Base-by-base conservation (phyloP, 805 yeast species). In the Nakazawaea siamensis region DNA sequence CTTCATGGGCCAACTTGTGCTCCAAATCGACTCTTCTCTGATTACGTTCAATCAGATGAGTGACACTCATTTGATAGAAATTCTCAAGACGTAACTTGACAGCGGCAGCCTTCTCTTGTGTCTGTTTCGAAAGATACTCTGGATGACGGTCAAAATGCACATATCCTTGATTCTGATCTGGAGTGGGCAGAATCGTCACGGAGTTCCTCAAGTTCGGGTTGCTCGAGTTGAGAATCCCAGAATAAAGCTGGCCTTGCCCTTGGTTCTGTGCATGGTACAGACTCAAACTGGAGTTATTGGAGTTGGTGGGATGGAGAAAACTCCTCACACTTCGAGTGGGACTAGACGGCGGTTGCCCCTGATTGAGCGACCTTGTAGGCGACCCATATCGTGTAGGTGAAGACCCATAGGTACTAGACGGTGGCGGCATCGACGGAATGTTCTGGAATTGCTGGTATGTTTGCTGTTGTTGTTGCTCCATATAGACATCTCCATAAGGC, bases 41-140 rank as follows among this genome's bases (percentile, higher is more conserved):
- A 54, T 90, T 92, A 45, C 98, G 68, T 57, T 92, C 98, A 42
- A 92, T 87, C 0, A 98, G 97, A 54, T 87, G 94, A 36, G 75
- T 73, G 19, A 88, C 94, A 13, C 88, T 76, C 54, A 83, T 75
- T 44, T 85, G 85, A 58, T 86, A 87, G 52, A 75, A 84, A 51
- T 85, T 85, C 52, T 87, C 95, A 32, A 87, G 62, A 45, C 79
- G 78, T 41, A 87, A 65, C 55, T 85, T 86, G 29, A 84, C 76
- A 2, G 90, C 84, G 0, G 94, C 77, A 0, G 95, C 86, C 47
- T 76, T 77, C 48, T 87, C 95, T 48, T 82, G 94, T 0, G 92
- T 68, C 5, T 68, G 50, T 45, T 80, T 77, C n/a, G 82, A 70
- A 47, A 86, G 67, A 48, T 70, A 60, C 43, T 81, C 87, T 1